Evolutionary conservation across 164 flowering plant species (phyloP), one percentile per base, ranked within the genome.

Genomic region (Vitis riparia): DNA sequence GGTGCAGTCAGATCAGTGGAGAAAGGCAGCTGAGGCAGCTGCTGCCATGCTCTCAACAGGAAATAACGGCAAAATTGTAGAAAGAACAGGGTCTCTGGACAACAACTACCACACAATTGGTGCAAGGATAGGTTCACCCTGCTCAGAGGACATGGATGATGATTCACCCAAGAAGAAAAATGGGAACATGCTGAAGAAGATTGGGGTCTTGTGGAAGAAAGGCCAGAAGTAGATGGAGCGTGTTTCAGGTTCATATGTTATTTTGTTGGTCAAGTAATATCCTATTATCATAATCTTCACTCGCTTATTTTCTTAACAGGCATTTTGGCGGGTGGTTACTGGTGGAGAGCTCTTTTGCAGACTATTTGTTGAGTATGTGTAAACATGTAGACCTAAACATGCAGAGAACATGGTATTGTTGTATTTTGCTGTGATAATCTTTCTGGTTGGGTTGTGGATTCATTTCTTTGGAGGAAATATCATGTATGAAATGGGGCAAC

Each of bases 1-100:
- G 77, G 99, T 95, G 73, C 99, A 95, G 77, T 75, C 89, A 3
- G 98, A 95, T 62, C 99, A 95, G 76, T 94, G 97, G 99, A 89
- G 97, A 75, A 94, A 94, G 80, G 99, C 99, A 4, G 97, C 97
- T 0, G 99, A 95, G 81, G 97, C 98, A 10, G 99, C 99, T 17
- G 89, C 95, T 8, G 78, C 91, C 6, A 89, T 95, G 78, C 82
- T 95, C 49, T 80, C 89, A 2, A 56, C 81, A 3, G 86, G 85
- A 13, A 75, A 71, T 69, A 75, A 69, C 51, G 82, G 83, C 57
- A 83, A 83, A 55, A 48, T 52, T 57, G 67, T 59, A 0, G 84
- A 81, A 51, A 75, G 79, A 59, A 71, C 74, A 1, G 77, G 73
- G 9, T 78, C 86, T 29, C 67, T 76, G 10, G 85, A 79, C 67